Evolutionary conservation across 1,284 basidiomycete genomes (phyloP).

Genomic region (Leccinum pallidistipes): DNA sequence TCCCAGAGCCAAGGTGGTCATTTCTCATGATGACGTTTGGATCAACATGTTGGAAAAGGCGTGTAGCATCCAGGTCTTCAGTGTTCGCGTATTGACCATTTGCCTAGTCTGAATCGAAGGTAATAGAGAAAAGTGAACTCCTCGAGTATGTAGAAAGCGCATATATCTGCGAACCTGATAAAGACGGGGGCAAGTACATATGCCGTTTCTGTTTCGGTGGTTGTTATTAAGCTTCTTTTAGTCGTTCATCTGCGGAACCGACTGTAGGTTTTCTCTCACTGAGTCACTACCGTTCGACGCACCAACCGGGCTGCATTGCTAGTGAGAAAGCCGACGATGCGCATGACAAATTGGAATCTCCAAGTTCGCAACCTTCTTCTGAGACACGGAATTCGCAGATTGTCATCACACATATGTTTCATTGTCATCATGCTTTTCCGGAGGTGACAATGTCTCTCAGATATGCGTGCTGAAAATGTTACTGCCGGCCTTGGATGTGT

Average conservation of each 20-base stretch:
- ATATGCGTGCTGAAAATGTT: constrained; percentile 7
- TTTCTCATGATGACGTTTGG: not conserved
- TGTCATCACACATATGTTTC: constrained; percentile 4
- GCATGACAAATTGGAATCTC: not conserved
- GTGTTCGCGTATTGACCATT: not conserved
- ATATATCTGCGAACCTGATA: not conserved
- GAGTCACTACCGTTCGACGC: not conserved
- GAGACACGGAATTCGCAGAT: not conserved
- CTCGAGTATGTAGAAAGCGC: not conserved
- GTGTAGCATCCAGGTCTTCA: not conserved
- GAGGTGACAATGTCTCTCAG: constrained; percentile 1
- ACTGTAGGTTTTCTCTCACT: not conserved
- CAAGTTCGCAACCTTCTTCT: not conserved
- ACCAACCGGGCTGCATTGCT: not conserved
- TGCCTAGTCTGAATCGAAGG: not conserved
- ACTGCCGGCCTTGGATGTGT: constrained; percentile 6
- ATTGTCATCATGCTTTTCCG: not conserved
- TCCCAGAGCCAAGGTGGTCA: not conserved
- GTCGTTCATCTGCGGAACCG: not conserved
- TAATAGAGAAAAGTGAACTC: not conserved
- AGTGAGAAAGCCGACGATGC: not conserved
- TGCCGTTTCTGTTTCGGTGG: rapidly evolving
- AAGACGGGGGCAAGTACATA: not conserved
- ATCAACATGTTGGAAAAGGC: not conserved
- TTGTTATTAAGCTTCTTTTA: not conserved